Evolutionary conservation across 1,284 basidiomycete species (phyloP).

Genomic region (Ganoderma boninense): DNA sequence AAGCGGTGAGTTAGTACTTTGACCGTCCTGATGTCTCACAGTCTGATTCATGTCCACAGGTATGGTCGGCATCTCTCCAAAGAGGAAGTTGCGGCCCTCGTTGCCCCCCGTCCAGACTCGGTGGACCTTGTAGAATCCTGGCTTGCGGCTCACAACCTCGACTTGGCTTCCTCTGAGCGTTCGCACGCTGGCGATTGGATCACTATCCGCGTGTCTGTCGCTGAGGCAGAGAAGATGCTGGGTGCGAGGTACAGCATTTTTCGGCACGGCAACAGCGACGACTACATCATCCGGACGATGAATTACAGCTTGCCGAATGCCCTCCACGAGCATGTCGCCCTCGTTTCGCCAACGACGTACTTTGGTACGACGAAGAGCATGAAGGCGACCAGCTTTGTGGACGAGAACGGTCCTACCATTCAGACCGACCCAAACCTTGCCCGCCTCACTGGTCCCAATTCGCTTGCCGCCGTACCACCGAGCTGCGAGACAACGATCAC

Average conservation of each 20-base stretch:
- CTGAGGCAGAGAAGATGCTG: conserved; percentile 64
- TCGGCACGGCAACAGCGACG: conserved; percentile 52
- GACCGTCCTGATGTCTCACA: not conserved
- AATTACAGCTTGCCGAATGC: conserved; percentile 62
- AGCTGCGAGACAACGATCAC: conserved; percentile 61
- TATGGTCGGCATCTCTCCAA: conserved; percentile 62
- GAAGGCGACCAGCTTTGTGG: conserved; percentile 52
- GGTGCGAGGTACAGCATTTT: conserved; percentile 62
- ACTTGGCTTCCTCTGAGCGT: conserved; percentile 45
- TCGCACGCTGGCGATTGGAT: conserved; percentile 64
- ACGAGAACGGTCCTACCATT: conserved; percentile 45
- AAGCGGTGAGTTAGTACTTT: conserved; percentile 45
- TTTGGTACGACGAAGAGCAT: conserved; percentile 61
- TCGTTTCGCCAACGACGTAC: conserved; percentile 67
- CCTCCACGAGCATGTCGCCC: conserved; percentile 59
- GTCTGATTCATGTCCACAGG: conserved; percentile 24
- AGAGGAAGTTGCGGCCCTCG: conserved; percentile 56
- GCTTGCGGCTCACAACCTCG: conserved; percentile 60
- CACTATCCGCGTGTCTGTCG: conserved; percentile 60
- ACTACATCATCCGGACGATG: conserved; percentile 60
- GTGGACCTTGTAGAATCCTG: conserved; percentile 59
- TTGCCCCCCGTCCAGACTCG: conserved; percentile 60
- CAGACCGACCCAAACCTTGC: conserved; percentile 37
- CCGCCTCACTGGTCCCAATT: conserved; percentile 23
- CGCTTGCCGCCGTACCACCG: conserved; percentile 47